phyloP scores from a whole-genome alignment of 2,329 filamentous ascomycete species.

The Microsporum ferrugineum region DNA sequence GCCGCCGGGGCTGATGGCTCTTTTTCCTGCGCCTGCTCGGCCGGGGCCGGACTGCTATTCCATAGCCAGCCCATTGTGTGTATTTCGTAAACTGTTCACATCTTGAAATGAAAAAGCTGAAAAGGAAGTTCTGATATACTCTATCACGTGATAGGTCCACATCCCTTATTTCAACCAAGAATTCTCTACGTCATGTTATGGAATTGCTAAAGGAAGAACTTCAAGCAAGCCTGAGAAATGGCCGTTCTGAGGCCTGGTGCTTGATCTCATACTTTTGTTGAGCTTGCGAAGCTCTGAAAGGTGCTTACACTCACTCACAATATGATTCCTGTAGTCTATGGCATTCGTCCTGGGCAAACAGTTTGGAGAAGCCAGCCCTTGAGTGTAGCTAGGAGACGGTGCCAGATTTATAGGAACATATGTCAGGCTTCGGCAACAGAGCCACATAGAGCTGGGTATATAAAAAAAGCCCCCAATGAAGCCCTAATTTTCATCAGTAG shows the following conservation, averaged over 20 bases:
- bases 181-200: neutral
- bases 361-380: neutral
- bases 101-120: neutral
- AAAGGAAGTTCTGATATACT: neutral
- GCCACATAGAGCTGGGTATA: conserved; percentile 52
- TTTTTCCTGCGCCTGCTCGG: neutral
- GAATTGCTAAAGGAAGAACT: no score
- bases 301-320: neutral
- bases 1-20: neutral
- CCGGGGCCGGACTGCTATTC: conserved; percentile 13
- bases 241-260: neutral
- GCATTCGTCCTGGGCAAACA: neutral
- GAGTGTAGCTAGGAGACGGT: neutral
- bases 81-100: neutral
- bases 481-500: conserved; percentile 84
- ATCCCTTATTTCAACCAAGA: neutral
- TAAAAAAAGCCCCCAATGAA: conserved; percentile 63
- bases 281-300: neutral
- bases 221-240: neutral
- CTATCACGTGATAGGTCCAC: neutral
- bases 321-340: neutral
- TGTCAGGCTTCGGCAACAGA: neutral
- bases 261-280: neutral
- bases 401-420: neutral
- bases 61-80: conserved; percentile 39